phyloP scores from a whole-genome alignment of 371 early-diverging fungal genomes.

The Vairimorpha necatrix region DNA sequence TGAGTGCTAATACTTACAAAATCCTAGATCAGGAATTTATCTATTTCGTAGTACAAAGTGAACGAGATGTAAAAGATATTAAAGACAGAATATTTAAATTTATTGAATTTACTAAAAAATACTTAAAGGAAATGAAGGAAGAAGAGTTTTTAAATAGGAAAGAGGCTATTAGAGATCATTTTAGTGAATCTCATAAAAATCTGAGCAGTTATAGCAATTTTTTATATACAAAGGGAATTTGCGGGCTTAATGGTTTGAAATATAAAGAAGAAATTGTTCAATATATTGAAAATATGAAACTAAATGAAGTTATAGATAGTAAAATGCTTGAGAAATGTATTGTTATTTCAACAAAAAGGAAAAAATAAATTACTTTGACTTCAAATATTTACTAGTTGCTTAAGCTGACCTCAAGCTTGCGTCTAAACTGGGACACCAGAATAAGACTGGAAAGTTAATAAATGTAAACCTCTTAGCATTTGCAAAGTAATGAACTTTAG shows the following conservation, averaged over 20 bases:
- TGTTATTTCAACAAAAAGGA: neutral
- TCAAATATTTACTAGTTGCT: no score
- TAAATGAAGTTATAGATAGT: neutral
- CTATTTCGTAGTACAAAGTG: conserved; percentile 7
- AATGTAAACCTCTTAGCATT: no score
- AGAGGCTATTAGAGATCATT: neutral
- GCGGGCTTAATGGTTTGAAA: neutral
- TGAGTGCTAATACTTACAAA: neutral
- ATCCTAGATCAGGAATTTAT: neutral
- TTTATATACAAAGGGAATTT: neutral
- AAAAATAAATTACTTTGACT: no score
- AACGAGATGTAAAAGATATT: neutral
- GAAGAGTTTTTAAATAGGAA: neutral
- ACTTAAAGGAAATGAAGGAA: neutral
- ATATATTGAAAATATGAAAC: neutral
- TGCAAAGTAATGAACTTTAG: no score
- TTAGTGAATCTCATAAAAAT: neutral
- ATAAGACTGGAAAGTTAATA: no score
- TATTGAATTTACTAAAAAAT: neutral
- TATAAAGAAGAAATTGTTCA: neutral
- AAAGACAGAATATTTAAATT: neutral
- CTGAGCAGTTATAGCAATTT: neutral
- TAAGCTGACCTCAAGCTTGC: no score
- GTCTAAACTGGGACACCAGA: no score
- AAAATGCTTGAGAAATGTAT: neutral